Conservation (phyloP, 495 filamentous ascomycete species). For the Annulohypoxylon stygium region DNA sequence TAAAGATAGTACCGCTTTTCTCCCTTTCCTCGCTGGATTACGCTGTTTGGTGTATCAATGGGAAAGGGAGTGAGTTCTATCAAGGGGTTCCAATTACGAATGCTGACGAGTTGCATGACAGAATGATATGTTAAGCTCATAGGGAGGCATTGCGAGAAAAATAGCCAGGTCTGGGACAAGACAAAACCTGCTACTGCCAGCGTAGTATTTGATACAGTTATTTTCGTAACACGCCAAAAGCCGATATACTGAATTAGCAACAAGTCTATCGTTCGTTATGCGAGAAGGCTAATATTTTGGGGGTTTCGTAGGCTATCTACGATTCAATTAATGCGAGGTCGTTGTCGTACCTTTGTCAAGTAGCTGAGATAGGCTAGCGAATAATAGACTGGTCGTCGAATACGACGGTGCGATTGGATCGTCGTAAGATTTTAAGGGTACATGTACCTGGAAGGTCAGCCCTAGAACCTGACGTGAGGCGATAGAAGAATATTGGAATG, state of each 20-base stretch:
- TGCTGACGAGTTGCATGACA: slow-evolving; percentile 12
- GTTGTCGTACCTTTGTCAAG: not conserved
- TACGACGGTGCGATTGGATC: slow-evolving; percentile 26
- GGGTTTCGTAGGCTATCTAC: not conserved
- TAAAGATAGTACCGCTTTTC: not conserved
- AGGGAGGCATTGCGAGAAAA: not conserved
- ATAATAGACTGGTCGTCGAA: not conserved
- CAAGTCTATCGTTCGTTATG: not conserved
- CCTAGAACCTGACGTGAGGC: slow-evolving; percentile 46
- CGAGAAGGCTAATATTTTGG: not conserved
- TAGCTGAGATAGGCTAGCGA: slow-evolving; percentile 20
- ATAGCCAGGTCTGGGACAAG: not conserved
- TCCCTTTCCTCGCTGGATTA: not conserved
- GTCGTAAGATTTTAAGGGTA: slow-evolving; percentile 9
- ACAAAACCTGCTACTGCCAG: not conserved
- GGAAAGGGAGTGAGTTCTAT: not conserved
- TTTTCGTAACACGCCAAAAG: slow-evolving; percentile 14
- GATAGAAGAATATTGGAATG: slow-evolving; percentile 22
- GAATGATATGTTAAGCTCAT: not conserved
- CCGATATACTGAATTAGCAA: slow-evolving; percentile 13
- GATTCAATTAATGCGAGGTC: not conserved
- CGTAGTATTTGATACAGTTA: slow-evolving; percentile 4
- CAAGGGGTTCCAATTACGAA: not conserved
- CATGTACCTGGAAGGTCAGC: slow-evolving; percentile 27
- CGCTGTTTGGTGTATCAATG: not conserved